Evolutionary conservation across 2,329 filamentous ascomycete species (phyloP), one percentile per base, ranked within the genome.

Genomic region (Ophiostoma populinum): DNA sequence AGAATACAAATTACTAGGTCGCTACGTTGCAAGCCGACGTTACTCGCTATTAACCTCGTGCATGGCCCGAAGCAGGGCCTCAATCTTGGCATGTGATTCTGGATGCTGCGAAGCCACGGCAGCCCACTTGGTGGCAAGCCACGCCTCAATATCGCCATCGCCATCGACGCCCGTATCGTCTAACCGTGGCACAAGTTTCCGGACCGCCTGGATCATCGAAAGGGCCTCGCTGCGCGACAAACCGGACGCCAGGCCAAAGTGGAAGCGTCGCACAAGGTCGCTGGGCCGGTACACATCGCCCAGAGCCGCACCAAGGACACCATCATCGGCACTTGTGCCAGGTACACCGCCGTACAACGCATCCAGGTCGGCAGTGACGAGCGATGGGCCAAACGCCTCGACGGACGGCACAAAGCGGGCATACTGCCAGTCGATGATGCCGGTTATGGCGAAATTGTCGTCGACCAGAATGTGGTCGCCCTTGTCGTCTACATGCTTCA

Each of bases 401-500:
- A 17, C 12, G 15, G 19, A 11, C 7, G 36, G 25, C 15, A 20
- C 36, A 7, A 17, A 19, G 12, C 16, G 19, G 3, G 36, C 25
- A 24, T 17, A 37, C 21, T 33, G 13, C 30, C 36, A 37, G 36
- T 37, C 36, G 16, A 37, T 34, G 18, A 34, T 13, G 6, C 36
- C 36, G 7, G 30, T 37, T 19, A 37, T 34, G 25, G 13, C 20
- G 25, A 15, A 37, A 15, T 29, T 15, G 15, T 21, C 19, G n/a
- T 37, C 25, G 20, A 37, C 36, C 1, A 38, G 26, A 11, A 35
- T 27, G 13, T 38, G 36, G 32, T 38, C 36, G 19, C 36, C 36
- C 27, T 38, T 38, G 27, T 38, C 32, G 36, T 38, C 32, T n/a
- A 24, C 17, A 15, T 38, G 36, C 13, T 32, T 35, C 13, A 38